Evolutionary conservation across 2,329 filamentous ascomycete species (phyloP).

Genomic region (Neopestalotiopsis sp.): DNA sequence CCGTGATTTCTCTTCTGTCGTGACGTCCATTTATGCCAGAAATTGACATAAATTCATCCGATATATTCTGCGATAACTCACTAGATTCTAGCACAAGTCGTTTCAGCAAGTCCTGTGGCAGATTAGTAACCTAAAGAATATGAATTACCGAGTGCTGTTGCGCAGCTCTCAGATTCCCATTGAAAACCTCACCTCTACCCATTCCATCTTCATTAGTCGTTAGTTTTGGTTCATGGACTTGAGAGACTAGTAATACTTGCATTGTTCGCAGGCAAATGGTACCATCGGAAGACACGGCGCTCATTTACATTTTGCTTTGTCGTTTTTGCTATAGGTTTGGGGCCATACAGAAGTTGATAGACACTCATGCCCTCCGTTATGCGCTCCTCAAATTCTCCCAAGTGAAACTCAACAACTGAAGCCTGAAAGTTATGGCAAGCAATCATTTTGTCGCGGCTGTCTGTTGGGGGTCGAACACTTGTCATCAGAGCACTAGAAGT

Average conservation of each 20-base stretch:
- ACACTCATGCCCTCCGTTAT: background rate
- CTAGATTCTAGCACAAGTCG: background rate
- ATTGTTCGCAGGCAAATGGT: background rate
- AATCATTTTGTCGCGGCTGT: background rate
- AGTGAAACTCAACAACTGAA: background rate
- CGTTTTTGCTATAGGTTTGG: background rate
- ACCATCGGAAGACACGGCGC: background rate
- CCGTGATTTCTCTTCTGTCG: background rate
- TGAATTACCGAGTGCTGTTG: background rate
- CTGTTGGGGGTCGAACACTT: background rate
- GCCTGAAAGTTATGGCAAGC: background rate
- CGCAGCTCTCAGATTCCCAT: too few species aligned
- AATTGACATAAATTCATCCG: background rate
- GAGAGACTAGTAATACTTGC: background rate
- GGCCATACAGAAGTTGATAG: background rate
- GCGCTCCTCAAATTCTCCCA: background rate
- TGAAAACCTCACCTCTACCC: background rate
- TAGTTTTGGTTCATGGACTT: background rate
- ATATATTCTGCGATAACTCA: background rate
- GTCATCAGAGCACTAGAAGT: rapidly evolving
- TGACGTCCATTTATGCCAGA: background rate
- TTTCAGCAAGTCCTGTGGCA: background rate
- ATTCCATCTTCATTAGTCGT: background rate
- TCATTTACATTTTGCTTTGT: background rate
- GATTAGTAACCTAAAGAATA: background rate